Evolutionary conservation across 176 grass and related monocot genomes (phyloP), one percentile per base, ranked within the genome.

Genomic region (Aegilops sharonensis): DNA sequence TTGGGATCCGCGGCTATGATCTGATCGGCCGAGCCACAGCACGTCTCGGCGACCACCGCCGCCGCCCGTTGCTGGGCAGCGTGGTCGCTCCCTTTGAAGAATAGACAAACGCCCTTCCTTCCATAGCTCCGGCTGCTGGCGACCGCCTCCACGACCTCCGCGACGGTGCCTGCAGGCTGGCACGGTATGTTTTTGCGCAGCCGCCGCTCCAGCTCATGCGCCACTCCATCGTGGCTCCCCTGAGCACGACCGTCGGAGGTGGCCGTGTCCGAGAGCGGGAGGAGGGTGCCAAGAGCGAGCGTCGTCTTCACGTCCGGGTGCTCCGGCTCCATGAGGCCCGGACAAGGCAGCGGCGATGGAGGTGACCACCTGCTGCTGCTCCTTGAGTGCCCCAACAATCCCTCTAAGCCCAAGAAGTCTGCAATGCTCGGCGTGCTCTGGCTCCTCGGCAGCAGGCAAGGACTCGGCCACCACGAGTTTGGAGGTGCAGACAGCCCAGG

Each of bases 241-340:
- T 35, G 72, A 6, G 87, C 79, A 12, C 86, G 64, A 23, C 73
- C 77, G 3, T 73, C 52, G 18, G 95, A 98, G 3, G 91, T 87
- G 4, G 95, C 95, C n/a, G 93, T 92, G 86, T 95, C 93, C 15
- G 91, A 95, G 59, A 82, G 78, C n/a, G 84, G 87, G 47, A 89
- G 85, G 39, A 87, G 72, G 43, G 69, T 85, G 34, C 90, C 86
- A 11, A 98, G 86, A 47, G 63, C 72, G 14, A 98, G 89, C 32
- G 42, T 21, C 1, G 84, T 90, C 6, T 34, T 68, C 9, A 64
- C 64, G 72, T 20, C 71, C 9, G 36, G 83, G 83, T 47, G 67
- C 21, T 8, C 64, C 1, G 39, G 64, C 11, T 71, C 18, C 84
- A 36, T 34, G 15, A 60, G 37, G 21, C 72, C 64, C 11, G 39